Evolutionary conservation across 2,329 filamentous ascomycete genomes (phyloP), one percentile per base, ranked within the genome.

Genomic region (Colletotrichum truncatum): DNA sequence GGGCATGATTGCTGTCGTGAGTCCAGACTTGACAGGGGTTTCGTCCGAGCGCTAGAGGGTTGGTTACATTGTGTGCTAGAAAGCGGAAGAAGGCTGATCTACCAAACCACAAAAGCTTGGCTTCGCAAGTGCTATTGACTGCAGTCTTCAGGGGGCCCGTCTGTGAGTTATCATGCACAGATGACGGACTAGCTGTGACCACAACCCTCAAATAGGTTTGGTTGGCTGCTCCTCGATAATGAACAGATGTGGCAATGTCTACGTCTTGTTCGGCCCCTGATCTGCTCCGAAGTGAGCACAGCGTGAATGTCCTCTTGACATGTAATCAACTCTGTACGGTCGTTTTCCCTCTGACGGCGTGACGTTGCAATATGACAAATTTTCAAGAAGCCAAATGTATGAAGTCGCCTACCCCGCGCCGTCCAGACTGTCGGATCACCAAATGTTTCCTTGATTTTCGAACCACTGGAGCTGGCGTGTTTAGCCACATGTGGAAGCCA

Each of bases 41-140:
- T 6, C 10, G 34, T 30, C 49, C 28, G 57, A 66, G 57, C 51
- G 34, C 36, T 14, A 41, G 43, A 14, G 18, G n/a, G n/a, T n/a
- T n/a, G 26, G 48, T 55, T 30, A 55, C 57, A 38, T 41, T 34
- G 28, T 12, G 14, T 39, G 55, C 48, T 23, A 18, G 56, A 60
- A 36, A n/a, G 28, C 41, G 41, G 49, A 51, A 49, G 34, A 62
- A 48, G 49, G 18, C 32, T 55, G 49, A 51, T 55, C 41, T 55
- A n/a, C 32, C 16, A 32, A 49, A 26, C 41, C 49, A 48, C 32
- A 18, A 64, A 65, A 65, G 41, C 62, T 62, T 62, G 57, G 49
- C 56, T 38, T 25, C 16, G 14, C 16, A 28, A 28, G 23, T 25
- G n/a, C 34, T 26, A 18, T 62, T 4, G 32, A 28, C n/a, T 54